Evolutionary conservation across 2,329 filamentous ascomycete genomes (phyloP).

Genomic region (Colletotrichum sp.): DNA sequence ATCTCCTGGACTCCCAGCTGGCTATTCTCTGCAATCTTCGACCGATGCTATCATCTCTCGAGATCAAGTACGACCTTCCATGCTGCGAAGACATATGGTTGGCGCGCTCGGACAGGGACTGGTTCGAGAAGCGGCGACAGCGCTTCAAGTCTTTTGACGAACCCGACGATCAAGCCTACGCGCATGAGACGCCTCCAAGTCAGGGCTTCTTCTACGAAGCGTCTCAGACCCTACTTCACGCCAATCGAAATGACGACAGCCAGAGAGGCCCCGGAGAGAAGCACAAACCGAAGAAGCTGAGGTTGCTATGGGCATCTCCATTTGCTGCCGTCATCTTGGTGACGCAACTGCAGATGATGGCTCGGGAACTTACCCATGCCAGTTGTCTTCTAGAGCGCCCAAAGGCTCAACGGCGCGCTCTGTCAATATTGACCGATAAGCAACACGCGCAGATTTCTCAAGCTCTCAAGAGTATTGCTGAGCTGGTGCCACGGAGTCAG

Average conservation of each 20-base stretch:
- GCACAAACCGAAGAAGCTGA: background rate
- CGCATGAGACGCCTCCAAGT: background rate
- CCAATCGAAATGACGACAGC: background rate
- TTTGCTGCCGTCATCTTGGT: slow-evolving; percentile 7
- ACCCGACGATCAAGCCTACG: background rate
- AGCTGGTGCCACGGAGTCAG: background rate
- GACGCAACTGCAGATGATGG: slow-evolving; percentile 10
- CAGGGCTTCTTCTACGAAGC: slow-evolving; percentile 7
- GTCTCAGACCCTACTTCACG: background rate
- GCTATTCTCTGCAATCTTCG: slow-evolving; percentile 5
- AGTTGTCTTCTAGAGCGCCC: slow-evolving; percentile 2
- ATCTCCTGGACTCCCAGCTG: slow-evolving; percentile 2
- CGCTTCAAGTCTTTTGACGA: slow-evolving; percentile 8
- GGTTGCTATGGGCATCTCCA: background rate
- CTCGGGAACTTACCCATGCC: background rate
- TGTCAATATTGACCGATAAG: slow-evolving; percentile 1
- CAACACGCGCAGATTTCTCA: slow-evolving; percentile 2
- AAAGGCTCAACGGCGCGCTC: background rate
- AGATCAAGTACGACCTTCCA: slow-evolving; percentile 10
- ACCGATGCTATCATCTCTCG: slow-evolving; percentile 3
- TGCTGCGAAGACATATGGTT: slow-evolving; percentile 9
- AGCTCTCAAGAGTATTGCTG: background rate
- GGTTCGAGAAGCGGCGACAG: background rate
- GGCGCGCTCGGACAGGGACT: background rate
- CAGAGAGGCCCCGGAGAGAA: background rate